These are phyloP conservation scores for Oxyria digyna DNA, from an alignment of 148 eudicot species.

Conservation along the genomic window DNA sequence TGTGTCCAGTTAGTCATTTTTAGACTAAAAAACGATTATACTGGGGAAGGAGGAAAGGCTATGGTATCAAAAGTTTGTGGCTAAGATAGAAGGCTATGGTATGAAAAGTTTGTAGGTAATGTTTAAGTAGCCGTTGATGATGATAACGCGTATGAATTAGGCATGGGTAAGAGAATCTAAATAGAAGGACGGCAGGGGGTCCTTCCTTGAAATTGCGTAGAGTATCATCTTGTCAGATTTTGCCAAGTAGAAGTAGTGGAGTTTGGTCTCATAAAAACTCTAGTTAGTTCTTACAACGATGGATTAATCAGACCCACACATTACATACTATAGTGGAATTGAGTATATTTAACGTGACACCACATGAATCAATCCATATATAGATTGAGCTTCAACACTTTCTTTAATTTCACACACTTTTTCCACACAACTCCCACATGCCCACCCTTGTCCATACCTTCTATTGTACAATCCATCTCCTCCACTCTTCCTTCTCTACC, in stretches of 20 bases:
- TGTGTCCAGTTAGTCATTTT: too few species aligned
- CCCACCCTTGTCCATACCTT: not conserved
- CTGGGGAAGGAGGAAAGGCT: too few species aligned
- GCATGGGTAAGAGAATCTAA: not conserved
- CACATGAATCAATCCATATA: not conserved
- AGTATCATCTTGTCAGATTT: not conserved
- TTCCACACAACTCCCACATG: not conserved
- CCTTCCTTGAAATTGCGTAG: not conserved
- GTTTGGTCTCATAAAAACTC: not conserved
- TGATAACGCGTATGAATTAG: not conserved
- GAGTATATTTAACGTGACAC: not conserved
- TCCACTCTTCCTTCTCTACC: not conserved
- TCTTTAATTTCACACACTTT: not conserved
- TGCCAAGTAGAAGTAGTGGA: too few species aligned
- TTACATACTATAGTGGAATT: constrained; percentile 5
- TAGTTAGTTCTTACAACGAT: not conserved
- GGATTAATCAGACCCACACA: constrained; percentile 1
- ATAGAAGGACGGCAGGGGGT: not conserved
- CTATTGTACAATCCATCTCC: not conserved
- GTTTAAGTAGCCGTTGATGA: too few species aligned
- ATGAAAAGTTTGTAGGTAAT: too few species aligned
- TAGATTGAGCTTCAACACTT: too few species aligned
- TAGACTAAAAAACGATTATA: too few species aligned
- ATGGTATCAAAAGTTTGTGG: too few species aligned
- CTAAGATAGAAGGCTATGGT: too few species aligned